Conservation (phyloP, 1,139 yeast species). For the Pneumocystis sp. region DNA sequence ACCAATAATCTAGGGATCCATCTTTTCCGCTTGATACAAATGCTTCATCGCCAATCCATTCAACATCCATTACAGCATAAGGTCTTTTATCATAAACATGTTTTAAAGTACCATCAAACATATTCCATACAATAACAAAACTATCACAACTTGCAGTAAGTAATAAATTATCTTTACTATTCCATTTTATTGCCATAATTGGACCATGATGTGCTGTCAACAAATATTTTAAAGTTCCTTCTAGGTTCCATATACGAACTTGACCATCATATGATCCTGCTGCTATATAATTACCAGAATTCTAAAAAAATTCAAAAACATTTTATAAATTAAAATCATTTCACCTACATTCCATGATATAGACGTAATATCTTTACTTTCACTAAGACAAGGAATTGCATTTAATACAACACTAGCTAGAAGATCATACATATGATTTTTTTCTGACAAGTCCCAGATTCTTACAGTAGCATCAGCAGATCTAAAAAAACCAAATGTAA, state of each 20-base stretch:
- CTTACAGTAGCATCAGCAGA: conserved; percentile 2
- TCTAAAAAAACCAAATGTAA: neutral
- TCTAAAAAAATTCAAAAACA: conserved; percentile 5
- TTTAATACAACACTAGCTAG: neutral
- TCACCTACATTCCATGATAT: conserved; percentile 6
- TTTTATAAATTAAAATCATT: neutral
- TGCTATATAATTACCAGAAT: conserved; percentile 6
- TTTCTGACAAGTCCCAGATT: neutral
- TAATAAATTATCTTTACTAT: conserved; percentile 28
- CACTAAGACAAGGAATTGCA: conserved; percentile 1
- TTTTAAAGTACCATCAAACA: conserved; percentile 33
- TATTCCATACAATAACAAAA: conserved; percentile 41
- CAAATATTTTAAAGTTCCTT: conserved; percentile 35
- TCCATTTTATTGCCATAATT: conserved; percentile 38
- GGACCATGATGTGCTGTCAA: conserved; percentile 42
- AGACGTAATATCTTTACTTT: conserved; percentile 7
- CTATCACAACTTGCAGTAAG: conserved; percentile 31
- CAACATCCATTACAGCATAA: conserved; percentile 36
- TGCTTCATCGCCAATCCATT: conserved; percentile 59
- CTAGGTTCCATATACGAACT: conserved; percentile 8
- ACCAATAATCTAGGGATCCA: conserved; percentile 44
- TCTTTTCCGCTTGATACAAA: conserved; percentile 55
- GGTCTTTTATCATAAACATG: conserved; percentile 28
- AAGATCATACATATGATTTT: neutral
- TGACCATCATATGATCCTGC: conserved; percentile 10